Conservation (phyloP, 371 early-diverging fungal species). For the Zopfochytrium polystomum region DNA sequence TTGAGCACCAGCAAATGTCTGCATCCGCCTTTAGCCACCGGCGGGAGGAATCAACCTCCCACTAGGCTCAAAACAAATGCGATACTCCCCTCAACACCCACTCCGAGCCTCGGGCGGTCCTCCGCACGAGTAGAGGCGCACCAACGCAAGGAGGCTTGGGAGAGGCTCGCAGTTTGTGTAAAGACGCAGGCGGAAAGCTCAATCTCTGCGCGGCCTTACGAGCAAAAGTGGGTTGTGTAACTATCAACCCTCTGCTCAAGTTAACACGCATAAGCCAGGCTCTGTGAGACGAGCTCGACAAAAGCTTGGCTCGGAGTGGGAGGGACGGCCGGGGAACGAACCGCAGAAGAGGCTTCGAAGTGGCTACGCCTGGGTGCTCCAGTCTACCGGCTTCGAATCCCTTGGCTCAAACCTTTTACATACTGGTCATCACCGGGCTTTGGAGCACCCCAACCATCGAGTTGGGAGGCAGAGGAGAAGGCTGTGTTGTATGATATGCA, state of each 20-base stretch:
- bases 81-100: too few relatives aligned
- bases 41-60: background rate
- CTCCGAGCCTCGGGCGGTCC: too few relatives aligned
- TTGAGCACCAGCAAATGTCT: too few relatives aligned
- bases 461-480: background rate
- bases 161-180: background rate
- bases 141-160: background rate
- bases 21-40: constrained; percentile 14
- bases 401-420: constrained; percentile 23
- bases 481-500: background rate
- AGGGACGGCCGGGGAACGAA: background rate
- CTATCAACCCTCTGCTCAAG: too few relatives aligned
- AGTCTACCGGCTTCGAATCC: too few relatives aligned
- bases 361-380: too few relatives aligned
- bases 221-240: too few relatives aligned
- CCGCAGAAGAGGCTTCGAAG: background rate
- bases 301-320: constrained; percentile 3
- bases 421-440: constrained; percentile 6
- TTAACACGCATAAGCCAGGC: too few relatives aligned
- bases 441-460: background rate
- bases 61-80: too few relatives aligned
- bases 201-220: constrained; percentile 25
- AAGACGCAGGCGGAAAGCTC: background rate
- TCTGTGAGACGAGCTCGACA: constrained; percentile 11
- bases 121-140: background rate